These are phyloP conservation scores for Pestalotiopsis sp. DNA, from an alignment of 2,329 filamentous ascomycete species.

Conservation along the genomic window DNA sequence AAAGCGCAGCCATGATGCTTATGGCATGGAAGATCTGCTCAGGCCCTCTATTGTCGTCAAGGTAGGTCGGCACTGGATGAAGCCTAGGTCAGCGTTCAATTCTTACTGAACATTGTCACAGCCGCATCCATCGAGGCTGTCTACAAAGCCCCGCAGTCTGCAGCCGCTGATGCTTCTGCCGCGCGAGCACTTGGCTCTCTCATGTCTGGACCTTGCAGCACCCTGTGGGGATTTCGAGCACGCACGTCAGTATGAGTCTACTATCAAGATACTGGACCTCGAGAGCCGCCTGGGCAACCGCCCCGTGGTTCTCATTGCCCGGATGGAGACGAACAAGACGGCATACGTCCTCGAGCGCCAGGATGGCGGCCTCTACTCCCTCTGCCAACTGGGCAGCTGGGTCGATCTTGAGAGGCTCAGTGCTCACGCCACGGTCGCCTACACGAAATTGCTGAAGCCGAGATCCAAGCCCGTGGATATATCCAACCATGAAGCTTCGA, in stretches of 20 bases:
- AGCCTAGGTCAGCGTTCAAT: neutral
- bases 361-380: constrained; percentile 60
- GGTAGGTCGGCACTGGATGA: constrained; percentile 32
- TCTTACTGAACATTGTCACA: constrained; percentile 27
- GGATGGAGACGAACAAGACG: constrained; percentile 55
- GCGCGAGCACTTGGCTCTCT: constrained; percentile 62
- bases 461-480: constrained; percentile 28
- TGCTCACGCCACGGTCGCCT: constrained; percentile 50
- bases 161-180: constrained; percentile 65
- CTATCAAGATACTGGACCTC: constrained; percentile 65
- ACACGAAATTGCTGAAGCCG: constrained; percentile 32
- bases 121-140: constrained; percentile 58
- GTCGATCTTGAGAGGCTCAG: constrained; percentile 60
- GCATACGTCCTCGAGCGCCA: constrained; percentile 70
- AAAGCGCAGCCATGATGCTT: constrained; percentile 40
- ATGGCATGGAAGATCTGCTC: constrained; percentile 54
- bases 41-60: constrained; percentile 55
- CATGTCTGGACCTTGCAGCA: constrained; percentile 59
- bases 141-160: constrained; percentile 55
- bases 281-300: constrained; percentile 59
- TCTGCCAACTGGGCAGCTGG: constrained; percentile 72
- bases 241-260: constrained; percentile 61
- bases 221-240: constrained; percentile 53
- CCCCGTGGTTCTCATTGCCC: constrained; percentile 62
- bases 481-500: constrained; percentile 28